Evolutionary conservation across 345 rosid species (phyloP), one percentile per base, ranked within the genome.

Genomic region (Eucalyptus tenuipes): DNA sequence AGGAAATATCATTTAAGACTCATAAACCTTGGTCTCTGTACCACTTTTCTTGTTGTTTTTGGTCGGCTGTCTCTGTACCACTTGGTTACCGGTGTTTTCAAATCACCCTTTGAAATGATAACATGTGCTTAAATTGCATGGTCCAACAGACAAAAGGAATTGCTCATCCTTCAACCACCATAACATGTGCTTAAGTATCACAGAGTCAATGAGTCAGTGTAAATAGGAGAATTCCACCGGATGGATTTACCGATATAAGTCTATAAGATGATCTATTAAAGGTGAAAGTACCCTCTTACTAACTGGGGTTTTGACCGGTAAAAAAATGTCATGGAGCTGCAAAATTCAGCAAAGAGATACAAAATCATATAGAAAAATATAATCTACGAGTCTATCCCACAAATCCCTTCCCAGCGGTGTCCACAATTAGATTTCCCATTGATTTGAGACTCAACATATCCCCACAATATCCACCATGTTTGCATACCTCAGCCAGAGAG

Each of bases 401-500:
- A 20, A 75, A 75, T 75, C 82, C 9, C 29, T 75, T 75, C 82
- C 82, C 27, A 75, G 27, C 8, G 47, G 15, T 75, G 47, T 20
- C 82, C 47, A 75, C 47, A 5, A 9, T 68, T 68, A 33, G 44
- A 68, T 68, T 17, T 68, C 45, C 47, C 27, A 37, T 75, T 40
- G 47, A 75, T 75, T 75, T 37, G 82, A 75, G 47, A 20, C 47
- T 40, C 47, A 6, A 75, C 47, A 75, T 75, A 37, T 75, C 45
- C 44, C 47, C 45, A 57, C 18, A 86, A 40, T 29, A 45, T 86
- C 33, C 18, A 79, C 88, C 71, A 20, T 75, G 82, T 75, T 40
- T 20, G 29, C 82, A 40, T 89, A 95, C 99, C 94, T 95, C 93
- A 29, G 95, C 94, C 31, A 94, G 89, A 81, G 98, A 93, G 61